Percentiles rank a stretch among this genome's conserved stretches.
phyloP scores from a whole-genome alignment of 2,329 filamentous ascomycete species.

The Sclerotinia spermophila region DNA sequence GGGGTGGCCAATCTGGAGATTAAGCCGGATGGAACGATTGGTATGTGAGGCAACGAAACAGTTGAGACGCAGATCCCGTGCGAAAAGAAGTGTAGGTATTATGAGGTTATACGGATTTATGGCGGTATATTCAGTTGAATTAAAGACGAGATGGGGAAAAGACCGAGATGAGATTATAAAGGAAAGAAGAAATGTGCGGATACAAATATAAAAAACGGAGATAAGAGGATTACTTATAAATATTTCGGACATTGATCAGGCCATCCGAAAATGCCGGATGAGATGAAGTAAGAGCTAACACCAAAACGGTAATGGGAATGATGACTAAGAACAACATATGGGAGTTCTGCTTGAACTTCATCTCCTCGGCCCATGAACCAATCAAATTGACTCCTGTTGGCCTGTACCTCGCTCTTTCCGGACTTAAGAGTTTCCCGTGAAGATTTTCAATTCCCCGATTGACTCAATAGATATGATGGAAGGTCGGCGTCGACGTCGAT shows the following conservation, averaged over 20 bases:
- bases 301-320: background rate
- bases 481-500: background rate
- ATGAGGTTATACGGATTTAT: conserved; percentile 1
- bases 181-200: background rate
- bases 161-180: conserved; percentile 6
- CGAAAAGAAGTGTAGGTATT: background rate
- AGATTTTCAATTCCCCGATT: background rate
- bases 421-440: conserved; percentile 2
- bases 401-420: background rate
- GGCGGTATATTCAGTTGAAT: background rate
- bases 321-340: background rate
- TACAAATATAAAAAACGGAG: background rate
- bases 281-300: background rate
- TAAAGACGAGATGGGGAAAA: background rate
- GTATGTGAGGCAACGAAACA: background rate
- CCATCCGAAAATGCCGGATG: background rate
- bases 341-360: background rate
- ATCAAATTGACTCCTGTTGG: background rate
- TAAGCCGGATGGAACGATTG: background rate
- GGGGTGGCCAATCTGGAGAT: background rate
- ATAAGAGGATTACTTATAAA: conserved; percentile 4
- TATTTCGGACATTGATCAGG: conserved; percentile 2
- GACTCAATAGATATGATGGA: background rate
- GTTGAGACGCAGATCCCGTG: background rate
- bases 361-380: background rate